Percentiles rank a stretch among this genome's conserved stretches.
Conservation (phyloP, 2,329 filamentous ascomycete species). For the Xylariaceae sp. region DNA sequence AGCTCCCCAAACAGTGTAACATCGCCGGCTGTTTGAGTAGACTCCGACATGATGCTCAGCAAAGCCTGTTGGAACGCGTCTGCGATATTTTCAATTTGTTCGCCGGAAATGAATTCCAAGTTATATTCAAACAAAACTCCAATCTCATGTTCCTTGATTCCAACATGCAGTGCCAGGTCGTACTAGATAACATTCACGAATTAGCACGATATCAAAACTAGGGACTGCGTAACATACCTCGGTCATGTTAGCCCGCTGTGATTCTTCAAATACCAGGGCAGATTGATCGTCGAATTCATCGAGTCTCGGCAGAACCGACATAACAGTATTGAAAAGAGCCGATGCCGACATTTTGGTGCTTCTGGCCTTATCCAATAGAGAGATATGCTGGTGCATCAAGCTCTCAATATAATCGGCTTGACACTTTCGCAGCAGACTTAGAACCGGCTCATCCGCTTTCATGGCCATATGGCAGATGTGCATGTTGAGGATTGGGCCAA, state of each 20-base stretch:
- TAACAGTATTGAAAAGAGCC: constrained; percentile 12
- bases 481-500: constrained; percentile 14
- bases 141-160: neutral
- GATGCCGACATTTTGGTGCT: neutral
- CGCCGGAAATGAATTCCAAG: constrained; percentile 4
- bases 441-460: neutral
- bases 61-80: constrained; percentile 11
- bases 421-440: constrained; percentile 1
- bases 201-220: neutral
- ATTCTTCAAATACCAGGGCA: constrained; percentile 1
- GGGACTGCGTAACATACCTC: constrained; percentile 1
- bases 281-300: neutral
- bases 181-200: constrained; percentile 6
- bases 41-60: constrained; percentile 3
- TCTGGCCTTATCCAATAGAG: constrained; percentile 3
- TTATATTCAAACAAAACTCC: constrained; percentile 7
- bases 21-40: neutral
- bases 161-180: constrained; percentile 6
- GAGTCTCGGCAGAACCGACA: constrained; percentile 7
- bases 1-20: constrained; percentile 1
- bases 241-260: neutral
- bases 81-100: constrained; percentile 3
- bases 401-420: constrained; percentile 4
- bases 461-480: constrained; percentile 4
- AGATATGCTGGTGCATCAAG: constrained; percentile 8